Percentiles rank a stretch among this genome's conserved stretches.
Evolutionary conservation across 2,329 filamentous ascomycete species (phyloP).

Genomic region (Furcasterigmium sp.): DNA sequence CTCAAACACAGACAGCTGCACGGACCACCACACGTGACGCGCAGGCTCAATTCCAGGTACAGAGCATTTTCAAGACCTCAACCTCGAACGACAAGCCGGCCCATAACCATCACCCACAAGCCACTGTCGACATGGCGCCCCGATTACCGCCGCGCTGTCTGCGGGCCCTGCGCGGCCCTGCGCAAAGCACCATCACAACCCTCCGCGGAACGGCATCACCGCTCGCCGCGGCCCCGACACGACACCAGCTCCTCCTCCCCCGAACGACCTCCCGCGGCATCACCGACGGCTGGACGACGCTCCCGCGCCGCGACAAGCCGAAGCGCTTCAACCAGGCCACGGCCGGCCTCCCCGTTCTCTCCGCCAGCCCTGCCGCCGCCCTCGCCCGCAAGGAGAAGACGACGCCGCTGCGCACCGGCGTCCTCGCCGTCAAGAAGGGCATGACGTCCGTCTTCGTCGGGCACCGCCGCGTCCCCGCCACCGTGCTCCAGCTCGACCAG

Average conservation of each 20-base stretch:
- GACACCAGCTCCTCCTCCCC: conserved; percentile 33
- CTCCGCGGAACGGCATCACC: conserved; percentile 6
- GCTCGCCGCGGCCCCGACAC: conserved; percentile 21
- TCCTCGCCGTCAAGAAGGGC: conserved; percentile 85
- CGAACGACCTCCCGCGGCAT: conserved; percentile 42
- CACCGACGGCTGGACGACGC: conserved; percentile 58
- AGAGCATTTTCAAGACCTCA: no score
- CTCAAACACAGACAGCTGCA: no score
- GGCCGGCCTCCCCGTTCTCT: conserved; percentile 50
- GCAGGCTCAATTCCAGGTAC: no score
- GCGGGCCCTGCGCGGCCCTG: conserved; percentile 9
- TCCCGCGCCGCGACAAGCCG: conserved; percentile 44
- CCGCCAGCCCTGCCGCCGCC: conserved; percentile 55
- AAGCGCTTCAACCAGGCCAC: conserved; percentile 56
- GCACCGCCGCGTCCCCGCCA: conserved; percentile 76
- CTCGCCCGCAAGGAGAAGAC: conserved; percentile 53
- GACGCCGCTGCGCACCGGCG: conserved; percentile 67
- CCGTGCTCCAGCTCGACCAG: conserved; percentile 87
- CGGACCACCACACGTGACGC: no score
- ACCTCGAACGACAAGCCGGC: no score
- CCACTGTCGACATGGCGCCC: conserved; percentile 13
- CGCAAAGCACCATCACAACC: conserved; percentile 1
- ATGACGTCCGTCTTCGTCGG: conserved; percentile 90
- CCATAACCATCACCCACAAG: no score
- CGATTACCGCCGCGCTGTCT: conserved; percentile 12